Conservation (phyloP, 257 asterid species). For the Knoxia roxburghii region DNA sequence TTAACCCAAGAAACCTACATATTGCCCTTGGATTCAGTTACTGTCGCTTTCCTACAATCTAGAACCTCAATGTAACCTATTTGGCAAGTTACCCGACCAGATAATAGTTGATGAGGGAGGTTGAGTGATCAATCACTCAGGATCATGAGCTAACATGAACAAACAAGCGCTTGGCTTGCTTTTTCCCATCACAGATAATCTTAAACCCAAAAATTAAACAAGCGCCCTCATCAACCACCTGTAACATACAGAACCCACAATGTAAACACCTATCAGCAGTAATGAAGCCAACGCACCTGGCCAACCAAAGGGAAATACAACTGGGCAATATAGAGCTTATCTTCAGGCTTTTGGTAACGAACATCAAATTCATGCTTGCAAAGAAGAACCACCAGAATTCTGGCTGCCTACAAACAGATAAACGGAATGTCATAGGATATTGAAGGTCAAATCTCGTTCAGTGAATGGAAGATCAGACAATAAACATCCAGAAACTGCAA, state of each 20-base stretch:
- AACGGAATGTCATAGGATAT: slow-evolving; percentile 11
- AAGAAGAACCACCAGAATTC: slow-evolving; percentile 82
- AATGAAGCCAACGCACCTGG: slow-evolving; percentile 51
- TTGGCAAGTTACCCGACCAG: not conserved
- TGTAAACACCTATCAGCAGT: slow-evolving; percentile 12
- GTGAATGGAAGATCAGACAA: slow-evolving; percentile 5
- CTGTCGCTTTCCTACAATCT: not conserved
- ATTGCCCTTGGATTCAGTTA: not conserved
- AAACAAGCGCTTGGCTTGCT: too few relatives aligned
- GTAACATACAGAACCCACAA: not conserved
- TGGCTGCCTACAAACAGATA: slow-evolving; percentile 69
- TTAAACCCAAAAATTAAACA: not conserved
- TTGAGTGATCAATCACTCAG: not conserved
- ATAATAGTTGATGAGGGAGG: not conserved
- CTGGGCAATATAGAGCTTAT: slow-evolving; percentile 95
- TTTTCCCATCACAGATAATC: not conserved
- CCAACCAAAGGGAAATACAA: slow-evolving; percentile 91
- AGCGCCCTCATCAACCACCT: too few relatives aligned
- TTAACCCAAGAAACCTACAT: not conserved
- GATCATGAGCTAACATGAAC: too few relatives aligned
- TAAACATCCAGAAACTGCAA: not conserved
- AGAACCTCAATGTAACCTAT: not conserved
- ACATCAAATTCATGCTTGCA: slow-evolving; percentile 96
- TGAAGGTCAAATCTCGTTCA: slow-evolving; percentile 11
- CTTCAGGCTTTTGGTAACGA: slow-evolving; percentile 97